These are phyloP conservation scores for Lasiodiplodia sp. DNA, from an alignment of 2,329 filamentous ascomycete species.

Conservation along the genomic window DNA sequence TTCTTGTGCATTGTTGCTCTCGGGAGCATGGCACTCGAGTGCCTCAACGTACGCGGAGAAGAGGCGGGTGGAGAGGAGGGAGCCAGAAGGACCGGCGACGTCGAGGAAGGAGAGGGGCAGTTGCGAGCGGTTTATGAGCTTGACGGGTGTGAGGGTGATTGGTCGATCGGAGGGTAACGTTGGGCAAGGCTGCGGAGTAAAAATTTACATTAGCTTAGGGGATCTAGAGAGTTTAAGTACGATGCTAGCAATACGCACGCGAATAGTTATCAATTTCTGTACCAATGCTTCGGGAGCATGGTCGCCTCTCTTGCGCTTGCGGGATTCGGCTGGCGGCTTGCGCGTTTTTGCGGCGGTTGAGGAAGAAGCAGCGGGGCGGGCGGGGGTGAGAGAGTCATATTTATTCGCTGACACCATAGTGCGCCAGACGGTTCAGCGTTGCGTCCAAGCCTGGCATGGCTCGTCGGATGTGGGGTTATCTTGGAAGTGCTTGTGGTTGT, in stretches of 20 bases:
- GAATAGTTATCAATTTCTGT: constrained; percentile 26
- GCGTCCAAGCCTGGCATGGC: constrained; percentile 25
- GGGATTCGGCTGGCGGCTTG: constrained; percentile 10
- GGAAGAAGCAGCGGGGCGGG: neutral
- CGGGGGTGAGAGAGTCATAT: constrained; percentile 1
- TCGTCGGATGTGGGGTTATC: constrained; percentile 2
- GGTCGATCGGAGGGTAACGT: constrained; percentile 41
- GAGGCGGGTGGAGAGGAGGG: constrained; percentile 39
- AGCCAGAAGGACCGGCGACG: constrained; percentile 35
- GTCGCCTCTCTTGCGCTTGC: constrained; percentile 27
- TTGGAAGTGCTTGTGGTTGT: neutral
- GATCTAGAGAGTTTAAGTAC: no score
- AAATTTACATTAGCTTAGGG: constrained; percentile 2
- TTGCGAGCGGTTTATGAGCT: constrained; percentile 45
- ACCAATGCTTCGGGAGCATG: neutral
- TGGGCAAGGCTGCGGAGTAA: constrained; percentile 37
- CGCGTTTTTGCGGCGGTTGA: constrained; percentile 11
- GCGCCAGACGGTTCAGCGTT: constrained; percentile 21
- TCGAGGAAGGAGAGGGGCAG: constrained; percentile 50
- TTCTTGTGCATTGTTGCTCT: neutral
- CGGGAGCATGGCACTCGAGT: constrained; percentile 38
- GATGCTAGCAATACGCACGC: neutral
- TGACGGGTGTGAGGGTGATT: constrained; percentile 43
- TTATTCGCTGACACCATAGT: constrained; percentile 30
- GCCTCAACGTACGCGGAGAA: constrained; percentile 45